Conservation (phyloP, 768 basidiomycete species). For the Collybia sp. region DNA sequence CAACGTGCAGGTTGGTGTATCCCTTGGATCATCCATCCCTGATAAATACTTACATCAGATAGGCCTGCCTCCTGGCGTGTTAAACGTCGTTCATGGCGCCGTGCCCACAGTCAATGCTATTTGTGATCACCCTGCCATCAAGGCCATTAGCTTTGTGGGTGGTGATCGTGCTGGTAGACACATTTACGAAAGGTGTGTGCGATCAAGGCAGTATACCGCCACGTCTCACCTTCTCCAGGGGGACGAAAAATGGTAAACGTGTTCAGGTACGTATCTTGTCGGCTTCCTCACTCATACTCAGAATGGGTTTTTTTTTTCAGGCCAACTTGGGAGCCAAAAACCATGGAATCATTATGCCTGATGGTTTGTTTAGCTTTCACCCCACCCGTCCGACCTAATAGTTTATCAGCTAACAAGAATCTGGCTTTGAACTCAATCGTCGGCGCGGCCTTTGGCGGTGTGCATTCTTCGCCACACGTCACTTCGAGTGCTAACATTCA, state of each 20-base stretch:
- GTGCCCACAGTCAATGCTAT: conserved; percentile 90
- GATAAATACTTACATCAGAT: neutral
- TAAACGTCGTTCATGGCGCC: conserved; percentile 90
- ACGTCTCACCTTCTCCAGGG: conserved; percentile 35
- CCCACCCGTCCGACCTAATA: neutral
- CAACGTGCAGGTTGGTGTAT: conserved; percentile 62
- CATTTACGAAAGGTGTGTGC: conserved; percentile 76
- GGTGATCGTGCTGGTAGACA: conserved; percentile 91
- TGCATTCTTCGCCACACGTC: conserved; percentile 8
- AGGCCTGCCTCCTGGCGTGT: conserved; percentile 82
- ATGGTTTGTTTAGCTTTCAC: conserved; percentile 48
- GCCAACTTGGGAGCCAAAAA: conserved; percentile 92
- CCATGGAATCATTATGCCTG: conserved; percentile 89
- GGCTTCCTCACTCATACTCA: no score
- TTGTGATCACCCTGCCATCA: conserved; percentile 88
- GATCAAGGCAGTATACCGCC: neutral
- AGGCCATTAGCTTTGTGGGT: conserved; percentile 95
- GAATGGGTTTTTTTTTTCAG: conserved; percentile 18
- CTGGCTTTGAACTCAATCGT: conserved; percentile 87
- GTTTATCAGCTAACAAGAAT: conserved; percentile 79
- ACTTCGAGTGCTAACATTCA: conserved; percentile 1
- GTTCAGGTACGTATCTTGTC: conserved; percentile 51
- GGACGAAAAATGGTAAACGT: conserved; percentile 82
- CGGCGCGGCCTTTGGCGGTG: conserved; percentile 91
- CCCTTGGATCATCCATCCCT: neutral